phyloP scores from a whole-genome alignment of 176 grass and related monocot species.

The Poa pratensis region DNA sequence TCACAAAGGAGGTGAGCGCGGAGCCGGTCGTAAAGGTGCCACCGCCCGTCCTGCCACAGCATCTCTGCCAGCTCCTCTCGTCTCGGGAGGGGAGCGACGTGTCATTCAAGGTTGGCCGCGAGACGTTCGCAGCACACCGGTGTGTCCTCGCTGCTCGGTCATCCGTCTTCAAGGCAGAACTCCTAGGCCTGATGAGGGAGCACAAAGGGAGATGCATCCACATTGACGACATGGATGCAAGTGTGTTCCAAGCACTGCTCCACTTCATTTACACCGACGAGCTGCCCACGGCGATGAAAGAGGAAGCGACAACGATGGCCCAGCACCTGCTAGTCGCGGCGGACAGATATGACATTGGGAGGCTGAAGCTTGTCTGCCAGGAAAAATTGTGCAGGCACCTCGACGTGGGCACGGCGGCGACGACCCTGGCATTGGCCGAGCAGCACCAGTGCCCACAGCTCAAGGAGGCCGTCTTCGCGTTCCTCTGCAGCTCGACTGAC shows the following conservation, averaged over 20 bases:
- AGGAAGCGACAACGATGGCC: background rate
- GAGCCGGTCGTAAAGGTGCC: background rate
- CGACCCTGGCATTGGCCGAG: slow-evolving; percentile 5
- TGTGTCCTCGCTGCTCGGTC: slow-evolving; percentile 43
- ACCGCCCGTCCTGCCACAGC: background rate
- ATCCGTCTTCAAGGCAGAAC: slow-evolving; percentile 42
- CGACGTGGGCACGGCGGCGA: background rate
- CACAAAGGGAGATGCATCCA: background rate
- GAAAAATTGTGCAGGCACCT: slow-evolving; percentile 7
- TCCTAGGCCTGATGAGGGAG: slow-evolving; percentile 41
- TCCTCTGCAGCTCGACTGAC: background rate
- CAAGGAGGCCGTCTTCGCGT: slow-evolving; percentile 14
- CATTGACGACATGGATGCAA: background rate
- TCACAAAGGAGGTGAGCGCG: background rate
- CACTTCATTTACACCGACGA: slow-evolving; percentile 48
- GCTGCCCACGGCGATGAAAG: slow-evolving; percentile 7
- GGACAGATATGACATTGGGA: slow-evolving; percentile 43
- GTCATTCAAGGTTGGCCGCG: slow-evolving; percentile 24
- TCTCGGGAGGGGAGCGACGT: slow-evolving; percentile 28
- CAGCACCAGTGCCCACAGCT: background rate
- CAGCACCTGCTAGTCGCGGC: slow-evolving; percentile 49
- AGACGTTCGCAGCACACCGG: slow-evolving; percentile 31
- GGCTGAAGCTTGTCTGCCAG: slow-evolving; percentile 46
- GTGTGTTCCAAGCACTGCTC: slow-evolving; percentile 37
- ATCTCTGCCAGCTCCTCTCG: slow-evolving; percentile 30